phyloP scores from a whole-genome alignment of 495 filamentous ascomycete genomes.

The Lichenothelia convexa region DNA sequence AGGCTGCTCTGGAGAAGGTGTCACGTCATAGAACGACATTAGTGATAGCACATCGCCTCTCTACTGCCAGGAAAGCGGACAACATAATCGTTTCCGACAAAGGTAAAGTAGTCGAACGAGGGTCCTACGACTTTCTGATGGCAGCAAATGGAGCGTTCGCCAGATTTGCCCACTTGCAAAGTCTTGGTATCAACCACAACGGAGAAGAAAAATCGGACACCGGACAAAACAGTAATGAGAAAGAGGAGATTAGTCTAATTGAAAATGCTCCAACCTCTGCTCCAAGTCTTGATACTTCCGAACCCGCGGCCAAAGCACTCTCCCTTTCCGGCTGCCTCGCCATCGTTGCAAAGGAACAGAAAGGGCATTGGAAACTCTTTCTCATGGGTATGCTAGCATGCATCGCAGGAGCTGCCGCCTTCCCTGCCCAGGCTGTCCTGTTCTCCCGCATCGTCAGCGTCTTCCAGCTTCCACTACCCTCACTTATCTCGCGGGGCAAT shows the following conservation, averaged over 20 bases:
- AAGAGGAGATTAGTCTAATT: too few species aligned
- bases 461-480: slow-evolving; percentile 7
- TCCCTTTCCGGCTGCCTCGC: slow-evolving; percentile 3
- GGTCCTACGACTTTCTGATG: slow-evolving; percentile 12
- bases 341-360: slow-evolving; percentile 7
- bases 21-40: slow-evolving; percentile 12
- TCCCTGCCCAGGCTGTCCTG: slow-evolving; percentile 18
- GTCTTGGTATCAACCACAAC: slow-evolving; percentile 2
- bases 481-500: slow-evolving; percentile 7
- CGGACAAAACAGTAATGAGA: slow-evolving; percentile 2
- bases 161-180: slow-evolving; percentile 10
- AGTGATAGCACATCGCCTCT: slow-evolving; percentile 16
- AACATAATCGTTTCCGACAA: slow-evolving; percentile 14
- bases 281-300: slow-evolving; percentile 3
- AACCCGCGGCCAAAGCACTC: slow-evolving; percentile 1
- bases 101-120: slow-evolving; percentile 15
- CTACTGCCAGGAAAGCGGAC: slow-evolving; percentile 16
- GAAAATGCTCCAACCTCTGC: too few species aligned
- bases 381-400: slow-evolving; percentile 1
- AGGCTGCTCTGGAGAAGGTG: slow-evolving; percentile 12
- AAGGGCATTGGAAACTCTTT: slow-evolving; percentile 5
- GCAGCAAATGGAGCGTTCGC: slow-evolving; percentile 12
- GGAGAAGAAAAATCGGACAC: background rate
- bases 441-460: slow-evolving; percentile 15
- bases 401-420: slow-evolving; percentile 12